Evolutionary conservation across 257 asterid species (phyloP), one percentile per base, ranked within the genome.

Genomic region (Paulownia fortunei): DNA sequence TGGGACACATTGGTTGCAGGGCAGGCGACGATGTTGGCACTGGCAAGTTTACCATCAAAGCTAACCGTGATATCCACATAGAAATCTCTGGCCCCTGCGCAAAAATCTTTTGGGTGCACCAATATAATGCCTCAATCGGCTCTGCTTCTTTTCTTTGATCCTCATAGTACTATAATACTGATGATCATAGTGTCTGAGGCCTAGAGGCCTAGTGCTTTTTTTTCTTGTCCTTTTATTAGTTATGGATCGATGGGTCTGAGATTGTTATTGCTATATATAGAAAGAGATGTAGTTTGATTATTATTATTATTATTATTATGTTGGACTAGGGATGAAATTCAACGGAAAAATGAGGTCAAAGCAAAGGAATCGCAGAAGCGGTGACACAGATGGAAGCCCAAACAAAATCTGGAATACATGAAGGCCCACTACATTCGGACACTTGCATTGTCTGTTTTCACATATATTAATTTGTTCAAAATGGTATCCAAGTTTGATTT

Each of bases 61-160:
- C 44, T 70, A n/a, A 85, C 70, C 86, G 82, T 79, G 66, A 68
- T 52, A 23, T 79, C 72, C 37, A 85, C 70, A 24, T 85, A 82
- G 10, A 85, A 76, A 47, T 85, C 88, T 73, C 88, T 72, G 26
- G 82, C 86, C 71, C n/a, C 67, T 82, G 12, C 80, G 73, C 5
- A 82, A 73, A 72, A 85, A 63, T 52, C 76, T 82, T 62, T 44
- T 82, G 19, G 84, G 81, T 66, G 67, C 76, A 2, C 39, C 72
- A 51, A 76, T 72, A 70, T 36, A 80, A 21, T 70, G 80, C 69
- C 62, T 82, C 52, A 72, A 16, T 68, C 11, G 65, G 58, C 79
- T 67, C 32, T 49, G 77, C 49, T 61, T 71, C 10, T 46, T 70
- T 42, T 37, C 76, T 47, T 71, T 58, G 63, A 42, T 42, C 51